Evolutionary conservation across 768 basidiomycete genomes (phyloP).

Genomic region (Serendipita sp.): DNA sequence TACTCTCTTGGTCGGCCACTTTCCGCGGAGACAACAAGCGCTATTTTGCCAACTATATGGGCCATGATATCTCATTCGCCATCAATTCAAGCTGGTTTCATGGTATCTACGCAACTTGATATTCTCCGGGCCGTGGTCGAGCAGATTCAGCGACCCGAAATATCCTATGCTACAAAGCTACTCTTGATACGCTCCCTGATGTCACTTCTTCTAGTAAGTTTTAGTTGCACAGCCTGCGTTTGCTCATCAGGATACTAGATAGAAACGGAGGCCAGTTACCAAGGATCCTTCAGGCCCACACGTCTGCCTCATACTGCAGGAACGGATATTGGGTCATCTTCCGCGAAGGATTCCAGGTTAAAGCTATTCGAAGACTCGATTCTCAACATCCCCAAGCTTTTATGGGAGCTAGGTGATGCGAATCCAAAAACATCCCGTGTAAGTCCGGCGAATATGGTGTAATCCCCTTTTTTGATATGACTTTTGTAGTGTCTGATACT

Average conservation of each 20-base stretch:
- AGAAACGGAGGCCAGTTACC: slow-evolving; percentile 37
- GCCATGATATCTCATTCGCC: too few relatives aligned
- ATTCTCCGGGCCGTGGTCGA: too few relatives aligned
- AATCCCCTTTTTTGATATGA: not conserved
- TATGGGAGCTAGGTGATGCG: slow-evolving; percentile 68
- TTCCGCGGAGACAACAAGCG: not conserved
- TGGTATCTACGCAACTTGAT: too few relatives aligned
- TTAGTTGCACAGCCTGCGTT: too few relatives aligned
- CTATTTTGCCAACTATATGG: too few relatives aligned
- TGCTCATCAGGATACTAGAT: slow-evolving; percentile 27
- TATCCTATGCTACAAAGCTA: too few relatives aligned
- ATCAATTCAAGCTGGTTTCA: too few relatives aligned
- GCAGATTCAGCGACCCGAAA: too few relatives aligned
- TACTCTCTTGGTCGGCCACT: not conserved
- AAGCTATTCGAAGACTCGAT: slow-evolving; percentile 40
- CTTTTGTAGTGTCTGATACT: slow-evolving; percentile 27
- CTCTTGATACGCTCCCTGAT: too few relatives aligned
- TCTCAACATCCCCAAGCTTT: slow-evolving; percentile 52
- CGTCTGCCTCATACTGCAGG: not conserved
- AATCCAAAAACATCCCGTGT: slow-evolving; percentile 50
- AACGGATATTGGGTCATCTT: too few relatives aligned
- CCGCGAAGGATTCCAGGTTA: too few relatives aligned
- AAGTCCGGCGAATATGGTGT: slow-evolving; percentile 10
- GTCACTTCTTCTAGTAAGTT: too few relatives aligned
- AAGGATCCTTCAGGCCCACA: slow-evolving; percentile 30